Conservation (phyloP, 1,284 basidiomycete species). For the Austroboletus niveus region DNA sequence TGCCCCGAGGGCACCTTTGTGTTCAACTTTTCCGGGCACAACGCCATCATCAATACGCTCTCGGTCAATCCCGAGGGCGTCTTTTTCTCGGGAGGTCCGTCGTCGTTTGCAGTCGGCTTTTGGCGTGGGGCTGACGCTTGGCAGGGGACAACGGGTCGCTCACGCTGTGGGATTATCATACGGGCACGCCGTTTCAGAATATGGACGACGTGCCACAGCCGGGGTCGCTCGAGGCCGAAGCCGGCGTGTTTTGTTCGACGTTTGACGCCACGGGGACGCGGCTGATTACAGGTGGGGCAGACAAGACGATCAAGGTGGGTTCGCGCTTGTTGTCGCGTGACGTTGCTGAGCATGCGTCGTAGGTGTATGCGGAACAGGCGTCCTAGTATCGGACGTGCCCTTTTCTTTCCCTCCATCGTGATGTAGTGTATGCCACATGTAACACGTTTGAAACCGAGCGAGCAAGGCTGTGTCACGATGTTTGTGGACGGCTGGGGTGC, state of each 20-base stretch:
- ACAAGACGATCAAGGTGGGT: slow-evolving; percentile 94
- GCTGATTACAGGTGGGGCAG: slow-evolving; percentile 93
- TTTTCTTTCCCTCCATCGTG: background rate
- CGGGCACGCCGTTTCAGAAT: slow-evolving; percentile 93
- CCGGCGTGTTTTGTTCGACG: slow-evolving; percentile 93
- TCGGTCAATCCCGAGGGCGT: slow-evolving; percentile 95
- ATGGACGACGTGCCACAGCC: slow-evolving; percentile 95
- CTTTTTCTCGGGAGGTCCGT: slow-evolving; percentile 88
- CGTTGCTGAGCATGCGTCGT: background rate
- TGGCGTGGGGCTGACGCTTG: background rate
- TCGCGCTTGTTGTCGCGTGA: background rate
- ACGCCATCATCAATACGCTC: slow-evolving; percentile 96
- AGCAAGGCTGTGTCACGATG: too few species aligned
- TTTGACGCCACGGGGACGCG: slow-evolving; percentile 96
- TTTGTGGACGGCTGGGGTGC: too few species aligned
- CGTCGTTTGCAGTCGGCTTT: background rate
- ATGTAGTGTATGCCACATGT: background rate
- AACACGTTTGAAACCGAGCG: too few species aligned
- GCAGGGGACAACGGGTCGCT: slow-evolving; percentile 89
- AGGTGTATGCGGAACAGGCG: slow-evolving; percentile 52
- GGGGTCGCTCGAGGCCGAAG: slow-evolving; percentile 94
- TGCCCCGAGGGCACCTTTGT: slow-evolving; percentile 95
- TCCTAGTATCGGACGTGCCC: slow-evolving; percentile 13
- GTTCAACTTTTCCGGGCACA: slow-evolving; percentile 94
- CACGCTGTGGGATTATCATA: slow-evolving; percentile 92